Evolutionary conservation across 2,329 filamentous ascomycete species (phyloP).

Genomic region (Graphilbum fragrans): DNA sequence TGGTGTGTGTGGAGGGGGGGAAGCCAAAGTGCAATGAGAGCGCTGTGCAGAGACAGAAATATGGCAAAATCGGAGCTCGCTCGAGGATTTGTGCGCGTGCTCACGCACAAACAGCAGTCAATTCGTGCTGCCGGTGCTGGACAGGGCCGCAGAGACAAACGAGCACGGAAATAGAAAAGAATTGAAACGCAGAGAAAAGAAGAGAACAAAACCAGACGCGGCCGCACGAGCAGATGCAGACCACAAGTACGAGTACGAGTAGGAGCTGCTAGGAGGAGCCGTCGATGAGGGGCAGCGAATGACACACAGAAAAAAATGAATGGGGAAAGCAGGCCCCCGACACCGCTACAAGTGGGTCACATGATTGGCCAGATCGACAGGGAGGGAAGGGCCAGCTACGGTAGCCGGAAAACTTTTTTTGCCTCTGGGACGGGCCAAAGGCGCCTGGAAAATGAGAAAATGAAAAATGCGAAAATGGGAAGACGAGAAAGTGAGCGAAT

Average conservation of each 20-base stretch:
- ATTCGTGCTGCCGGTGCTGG: too few relatives aligned
- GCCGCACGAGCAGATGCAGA: neutral
- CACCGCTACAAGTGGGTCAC: constrained; percentile 3
- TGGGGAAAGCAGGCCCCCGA: constrained; percentile 2
- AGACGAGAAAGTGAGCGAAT: too few relatives aligned
- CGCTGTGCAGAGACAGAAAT: too few relatives aligned
- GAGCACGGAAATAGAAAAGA: neutral
- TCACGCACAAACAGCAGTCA: too few relatives aligned
- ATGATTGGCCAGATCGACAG: constrained; percentile 1
- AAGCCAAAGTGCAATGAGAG: too few relatives aligned
- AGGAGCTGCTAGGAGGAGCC: neutral
- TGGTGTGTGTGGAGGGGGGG: too few relatives aligned
- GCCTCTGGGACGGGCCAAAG: too few relatives aligned
- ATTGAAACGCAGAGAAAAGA: neutral
- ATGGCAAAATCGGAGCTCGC: too few relatives aligned
- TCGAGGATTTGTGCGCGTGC: too few relatives aligned
- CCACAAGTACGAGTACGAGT: neutral
- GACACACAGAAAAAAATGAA: neutral
- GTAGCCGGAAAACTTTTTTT: neutral
- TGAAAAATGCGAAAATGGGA: too few relatives aligned
- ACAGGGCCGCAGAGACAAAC: neutral
- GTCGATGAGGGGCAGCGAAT: neutral
- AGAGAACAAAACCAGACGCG: neutral
- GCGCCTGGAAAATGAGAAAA: too few relatives aligned
- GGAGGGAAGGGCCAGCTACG: neutral